Percentiles rank a stretch among this genome's conserved stretches.
phyloP scores from a whole-genome alignment of 805 yeast genomes.

The Ogataea neopini region DNA sequence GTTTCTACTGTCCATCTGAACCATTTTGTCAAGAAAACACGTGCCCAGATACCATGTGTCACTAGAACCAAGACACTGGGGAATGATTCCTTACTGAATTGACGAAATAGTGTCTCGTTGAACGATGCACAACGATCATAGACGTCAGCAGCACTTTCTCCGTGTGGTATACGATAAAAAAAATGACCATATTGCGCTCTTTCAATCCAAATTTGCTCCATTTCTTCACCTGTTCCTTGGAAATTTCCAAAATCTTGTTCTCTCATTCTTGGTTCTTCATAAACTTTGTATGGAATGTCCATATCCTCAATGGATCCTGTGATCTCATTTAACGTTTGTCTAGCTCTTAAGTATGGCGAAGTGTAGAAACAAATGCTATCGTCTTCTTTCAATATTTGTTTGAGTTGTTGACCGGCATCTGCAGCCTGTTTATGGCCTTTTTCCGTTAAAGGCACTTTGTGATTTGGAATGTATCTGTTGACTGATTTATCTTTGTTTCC shows the following conservation, averaged over 20 bases:
- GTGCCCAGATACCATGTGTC: constrained; percentile 92
- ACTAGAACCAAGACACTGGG: constrained; percentile 84
- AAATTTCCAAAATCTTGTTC: constrained; percentile 96
- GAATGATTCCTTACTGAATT: constrained; percentile 66
- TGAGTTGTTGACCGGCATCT: constrained; percentile 54
- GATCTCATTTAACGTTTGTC: constrained; percentile 79
- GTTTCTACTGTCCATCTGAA: constrained; percentile 89
- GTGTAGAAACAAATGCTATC: constrained; percentile 75
- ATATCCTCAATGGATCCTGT: constrained; percentile 49
- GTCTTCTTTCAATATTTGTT: constrained; percentile 39
- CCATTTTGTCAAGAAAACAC: constrained; percentile 94
- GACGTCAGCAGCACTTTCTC: constrained; percentile 96
- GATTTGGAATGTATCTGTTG: constrained; percentile 78
- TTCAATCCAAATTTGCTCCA: constrained; percentile 81
- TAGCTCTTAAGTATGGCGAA: constrained; percentile 81
- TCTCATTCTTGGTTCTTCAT: constrained; percentile 89
- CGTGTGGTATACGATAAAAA: constrained; percentile 87
- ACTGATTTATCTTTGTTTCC: constrained; percentile 86
- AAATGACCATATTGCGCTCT: constrained; percentile 86
- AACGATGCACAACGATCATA: constrained; percentile 89
- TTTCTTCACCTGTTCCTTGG: constrained; percentile 72
- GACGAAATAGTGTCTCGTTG: constrained; percentile 82
- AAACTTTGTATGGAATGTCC: constrained; percentile 52
- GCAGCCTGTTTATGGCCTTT: constrained; percentile 67
- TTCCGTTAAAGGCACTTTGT: constrained; percentile 69